Conservation (phyloP, 805 yeast species). For the Komagataella pastoris region DNA sequence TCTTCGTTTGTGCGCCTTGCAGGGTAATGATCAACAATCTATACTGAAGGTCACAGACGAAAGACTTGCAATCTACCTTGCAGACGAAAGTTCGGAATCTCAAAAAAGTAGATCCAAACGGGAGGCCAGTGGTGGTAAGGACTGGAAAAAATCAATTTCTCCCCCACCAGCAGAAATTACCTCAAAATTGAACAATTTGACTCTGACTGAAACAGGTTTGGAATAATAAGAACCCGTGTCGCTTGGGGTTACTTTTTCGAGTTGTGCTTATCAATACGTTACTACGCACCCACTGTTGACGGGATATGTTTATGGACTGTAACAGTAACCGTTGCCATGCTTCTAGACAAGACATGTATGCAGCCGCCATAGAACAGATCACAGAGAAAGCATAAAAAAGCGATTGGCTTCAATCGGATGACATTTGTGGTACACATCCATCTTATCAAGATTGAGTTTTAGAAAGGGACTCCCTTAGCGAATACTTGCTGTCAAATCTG, state of each 20-base stretch:
- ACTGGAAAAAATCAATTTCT: background rate
- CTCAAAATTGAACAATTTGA: background rate
- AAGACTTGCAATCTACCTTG: slow-evolving; percentile 12
- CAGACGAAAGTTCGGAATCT: background rate
- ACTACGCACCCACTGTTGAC: background rate
- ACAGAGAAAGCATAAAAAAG: too few relatives aligned
- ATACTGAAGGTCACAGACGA: slow-evolving; percentile 52
- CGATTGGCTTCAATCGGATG: too few relatives aligned
- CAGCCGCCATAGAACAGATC: background rate
- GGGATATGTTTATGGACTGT: background rate
- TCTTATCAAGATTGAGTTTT: background rate
- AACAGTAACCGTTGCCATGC: background rate
- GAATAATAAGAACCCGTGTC: background rate
- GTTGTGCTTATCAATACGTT: background rate
- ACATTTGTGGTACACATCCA: too few relatives aligned
- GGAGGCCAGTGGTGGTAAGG: background rate
- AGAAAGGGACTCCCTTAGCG: background rate
- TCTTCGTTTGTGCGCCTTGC: slow-evolving; percentile 44
- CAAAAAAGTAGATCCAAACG: background rate
- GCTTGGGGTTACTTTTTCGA: too few relatives aligned
- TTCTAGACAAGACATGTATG: background rate
- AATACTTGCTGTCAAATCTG: background rate
- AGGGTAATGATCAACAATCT: slow-evolving; percentile 41
- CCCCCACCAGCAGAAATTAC: background rate
- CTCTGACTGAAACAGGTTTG: background rate